Evolutionary conservation across 2,329 filamentous ascomycete species (phyloP).

Genomic region (Ceratocystis eucalypticola): DNA sequence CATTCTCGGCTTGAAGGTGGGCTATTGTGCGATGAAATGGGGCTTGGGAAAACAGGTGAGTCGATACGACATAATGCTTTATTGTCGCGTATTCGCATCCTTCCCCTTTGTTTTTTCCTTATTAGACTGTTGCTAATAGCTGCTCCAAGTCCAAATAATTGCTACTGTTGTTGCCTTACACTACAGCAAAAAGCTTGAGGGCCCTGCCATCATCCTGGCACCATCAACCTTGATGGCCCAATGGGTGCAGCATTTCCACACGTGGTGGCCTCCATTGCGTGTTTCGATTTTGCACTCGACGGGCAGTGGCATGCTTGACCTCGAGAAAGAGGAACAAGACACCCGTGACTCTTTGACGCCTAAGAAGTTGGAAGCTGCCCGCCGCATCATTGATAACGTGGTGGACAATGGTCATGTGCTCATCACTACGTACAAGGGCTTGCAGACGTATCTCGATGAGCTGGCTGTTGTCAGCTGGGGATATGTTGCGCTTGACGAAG

Average conservation of each 20-base stretch:
- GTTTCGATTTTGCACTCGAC: conserved; percentile 93
- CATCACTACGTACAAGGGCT: conserved; percentile 86
- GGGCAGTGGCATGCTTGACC: conserved; percentile 88
- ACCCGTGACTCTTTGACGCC: conserved; percentile 32
- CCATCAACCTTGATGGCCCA: conserved; percentile 91
- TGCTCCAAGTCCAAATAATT: conserved; percentile 38
- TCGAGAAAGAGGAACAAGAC: conserved; percentile 46
- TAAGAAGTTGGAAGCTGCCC: conserved; percentile 53
- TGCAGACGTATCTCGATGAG: conserved; percentile 81
- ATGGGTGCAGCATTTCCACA: conserved; percentile 97
- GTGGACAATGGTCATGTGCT: conserved; percentile 77
- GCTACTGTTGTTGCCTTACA: conserved; percentile 83
- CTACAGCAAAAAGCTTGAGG: conserved; percentile 71
- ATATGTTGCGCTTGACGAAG: conserved; percentile 88
- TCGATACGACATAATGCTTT: background rate
- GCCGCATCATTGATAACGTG: conserved; percentile 69
- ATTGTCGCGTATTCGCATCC: background rate
- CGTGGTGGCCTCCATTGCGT: conserved; percentile 97
- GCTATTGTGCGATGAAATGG: conserved; percentile 97
- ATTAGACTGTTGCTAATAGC: conserved; percentile 9
- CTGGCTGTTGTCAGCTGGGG: conserved; percentile 78
- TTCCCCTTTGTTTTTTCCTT: background rate
- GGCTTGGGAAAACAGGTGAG: conserved; percentile 71
- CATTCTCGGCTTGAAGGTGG: conserved; percentile 83
- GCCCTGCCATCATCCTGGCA: conserved; percentile 81